Percentiles rank a stretch among this genome's conserved stretches.
These are phyloP conservation scores for Hypoxylon lienhwacheense DNA, from an alignment of 495 filamentous ascomycete species.

Conservation along the genomic window DNA sequence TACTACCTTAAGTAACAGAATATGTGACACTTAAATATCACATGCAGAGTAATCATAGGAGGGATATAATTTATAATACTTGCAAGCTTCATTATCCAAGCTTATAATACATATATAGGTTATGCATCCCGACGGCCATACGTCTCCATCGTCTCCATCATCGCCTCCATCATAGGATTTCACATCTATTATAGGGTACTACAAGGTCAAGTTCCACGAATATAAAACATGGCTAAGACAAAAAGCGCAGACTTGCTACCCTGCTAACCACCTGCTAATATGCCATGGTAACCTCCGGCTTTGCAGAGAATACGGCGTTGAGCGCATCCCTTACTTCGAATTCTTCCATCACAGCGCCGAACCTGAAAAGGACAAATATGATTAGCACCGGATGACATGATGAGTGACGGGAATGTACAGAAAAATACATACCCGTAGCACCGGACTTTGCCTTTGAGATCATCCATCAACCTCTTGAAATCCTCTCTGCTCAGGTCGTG, in stretches of 20 bases:
- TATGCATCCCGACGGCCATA: not conserved
- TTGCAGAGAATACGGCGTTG: constrained; percentile 67
- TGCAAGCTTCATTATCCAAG: too few species aligned
- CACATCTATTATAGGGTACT: not conserved
- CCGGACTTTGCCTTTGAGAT: constrained; percentile 75
- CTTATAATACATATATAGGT: not conserved
- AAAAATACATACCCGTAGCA: constrained; percentile 82
- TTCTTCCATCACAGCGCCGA: constrained; percentile 84
- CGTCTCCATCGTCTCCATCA: not conserved
- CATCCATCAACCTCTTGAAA: constrained; percentile 70
- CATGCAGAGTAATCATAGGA: too few species aligned
- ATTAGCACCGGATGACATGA: constrained; percentile 22
- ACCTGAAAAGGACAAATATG: constrained; percentile 49
- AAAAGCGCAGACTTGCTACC: not conserved
- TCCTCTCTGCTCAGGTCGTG: constrained; percentile 65
- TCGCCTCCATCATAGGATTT: constrained; percentile 2
- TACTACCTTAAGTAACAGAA: not conserved
- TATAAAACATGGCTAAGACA: not conserved
- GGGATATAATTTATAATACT: too few species aligned
- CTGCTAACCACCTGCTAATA: constrained; percentile 19
- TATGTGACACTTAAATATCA: too few species aligned
- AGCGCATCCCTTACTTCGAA: constrained; percentile 89
- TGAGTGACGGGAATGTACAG: not conserved
- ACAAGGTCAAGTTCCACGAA: not conserved
- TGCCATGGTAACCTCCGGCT: constrained; percentile 52